Evolutionary conservation across 148 eudicot genomes (phyloP), one percentile per base, ranked within the genome.

Genomic region (Vaccinium myrtillus): DNA sequence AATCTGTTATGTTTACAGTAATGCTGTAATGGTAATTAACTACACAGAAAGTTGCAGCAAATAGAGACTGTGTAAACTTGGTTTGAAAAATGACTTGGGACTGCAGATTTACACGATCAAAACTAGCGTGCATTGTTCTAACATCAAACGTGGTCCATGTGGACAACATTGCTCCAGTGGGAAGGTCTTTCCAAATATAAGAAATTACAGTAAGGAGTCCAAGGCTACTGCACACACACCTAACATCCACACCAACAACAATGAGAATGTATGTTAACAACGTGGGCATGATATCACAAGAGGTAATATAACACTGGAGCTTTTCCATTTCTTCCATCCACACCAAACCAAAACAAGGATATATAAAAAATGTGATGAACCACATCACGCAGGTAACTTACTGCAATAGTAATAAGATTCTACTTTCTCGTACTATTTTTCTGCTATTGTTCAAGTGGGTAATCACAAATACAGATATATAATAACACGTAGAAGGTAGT

Each of bases 121-220:
- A 69, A 67, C 32, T 23, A 67, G 12, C 74, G 18, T 69, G 74
- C 39, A 30, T 69, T 13, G 55, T 30, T 65, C 14, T 10, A 43
- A 27, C 2, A 18, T 36, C 50, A 1, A 74, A 39, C 19, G 51
- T 18, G 77, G 77, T 39, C 77, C 43, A 39, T 43, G 51, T 39
- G 77, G 77, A 74, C 77, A 74, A 74, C 25, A 73, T 73, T 36
- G 19, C 49, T 74, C 77, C 50, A 74, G 77, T 74, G 50, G 70
- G 23, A 49, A 23, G 46, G 63, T 27, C 36, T 8, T 27, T 30
- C 14, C 74, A 12, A 27, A 69, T 69, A 13, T 25, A 65, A 27
- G 43, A 16, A 69, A 69, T 14, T 69, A 65, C 11, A 65, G 18
- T 13, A 69, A 13, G 43, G 74, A 69, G 74, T 30, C 43, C 36